Base-by-base conservation (phyloP, 148 eudicot species). In the Vaccinium darrowii region DNA sequence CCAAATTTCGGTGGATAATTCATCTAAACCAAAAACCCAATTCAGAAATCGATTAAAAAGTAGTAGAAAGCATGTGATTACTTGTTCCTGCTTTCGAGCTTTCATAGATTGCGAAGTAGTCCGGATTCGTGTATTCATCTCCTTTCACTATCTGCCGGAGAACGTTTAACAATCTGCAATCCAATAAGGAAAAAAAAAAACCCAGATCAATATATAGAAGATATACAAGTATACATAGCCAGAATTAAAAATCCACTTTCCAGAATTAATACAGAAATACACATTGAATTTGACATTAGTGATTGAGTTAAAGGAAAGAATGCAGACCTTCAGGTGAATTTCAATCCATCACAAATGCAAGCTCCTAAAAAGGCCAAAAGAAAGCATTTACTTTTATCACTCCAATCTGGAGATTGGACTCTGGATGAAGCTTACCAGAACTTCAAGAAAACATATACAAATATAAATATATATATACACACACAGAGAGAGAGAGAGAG, bases 11-110 rank as follows among this genome's bases (percentile, higher is more conserved):
- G 2, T 36, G 49, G 27, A 77, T 65, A 74, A 57, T 83, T n/a
- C 75, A 60, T 53, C 12, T 7, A 19, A 3, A 12, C 43, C 30
- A 71, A 79, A 23, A 47, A 73, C 51, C 82, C 80, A 72, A 39
- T 72, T 85, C 62, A 72, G 36, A 43, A 16, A 16, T 47, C 18
- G n/a, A 73, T 85, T 43, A 30, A 7, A 82, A n/a, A 62, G 8
- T 15, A 79, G 30, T 54, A 25, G 53, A 12, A 0, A 30, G 2
- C 1, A 8, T 19, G 1, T n/a, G 71, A 50, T 54, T 86, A 90
- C 92, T 36, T 90, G 89, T 75, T 80, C 90, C 52, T 77, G 79
- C 88, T 92, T 89, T 67, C 88, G 87, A 84, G 90, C 56, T 82
- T 85, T 90, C 88, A 86, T 67, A 15, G 87, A 76, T 86, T 85